Evolutionary conservation across 202 grass and related monocot species (phyloP), one percentile per base, ranked within the genome.

Genomic region (Saccharum hybrid): DNA sequence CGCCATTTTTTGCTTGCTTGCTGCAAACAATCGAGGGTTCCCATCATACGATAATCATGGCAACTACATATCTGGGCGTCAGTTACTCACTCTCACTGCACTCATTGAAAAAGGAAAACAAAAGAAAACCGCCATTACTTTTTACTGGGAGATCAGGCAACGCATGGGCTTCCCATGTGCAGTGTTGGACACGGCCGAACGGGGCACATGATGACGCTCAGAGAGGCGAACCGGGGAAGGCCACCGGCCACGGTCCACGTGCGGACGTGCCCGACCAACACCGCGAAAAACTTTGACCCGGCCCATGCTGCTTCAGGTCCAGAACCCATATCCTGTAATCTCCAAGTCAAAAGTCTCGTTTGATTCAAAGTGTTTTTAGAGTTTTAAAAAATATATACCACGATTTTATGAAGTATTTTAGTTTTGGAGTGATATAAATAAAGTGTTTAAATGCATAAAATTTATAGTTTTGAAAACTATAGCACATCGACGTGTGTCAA

Each of bases 41-140:
- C 65, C 62, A 66, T 85, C 14, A 66, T 76, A 31, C 2, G 37
- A 71, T 2, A n/a, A 81, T 85, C 56, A 72, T 81, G 52, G 33
- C 66, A 31, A 7, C 59, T 37, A 15, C 49, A 31, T 1, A 51
- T 5, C 21, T 22, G 13, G 30, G 46, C n/a, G 75, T 14, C 21
- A 16, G 75, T 19, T 13, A 57, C 43, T 52, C 51, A 31, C 39
- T 61, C 10, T 6, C 40, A 48, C 46, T 63, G 59, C 18, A n/a
- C 52, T 56, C 52, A 56, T n/a, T 56, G 7, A 56, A 8, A 56
- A 56, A 0, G 52, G 0, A 6, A 56, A 7, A 19, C 1, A 54
- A 49, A 49, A 14, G 1, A 6, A 48, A 49, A 1, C 14, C 49
- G 49, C 49, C 14, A 52, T 52, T 52, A 52, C 28, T 52, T 18